Evolutionary conservation across 352 stramenopile species (phyloP).

Genomic region (Pythium insidiosum): DNA sequence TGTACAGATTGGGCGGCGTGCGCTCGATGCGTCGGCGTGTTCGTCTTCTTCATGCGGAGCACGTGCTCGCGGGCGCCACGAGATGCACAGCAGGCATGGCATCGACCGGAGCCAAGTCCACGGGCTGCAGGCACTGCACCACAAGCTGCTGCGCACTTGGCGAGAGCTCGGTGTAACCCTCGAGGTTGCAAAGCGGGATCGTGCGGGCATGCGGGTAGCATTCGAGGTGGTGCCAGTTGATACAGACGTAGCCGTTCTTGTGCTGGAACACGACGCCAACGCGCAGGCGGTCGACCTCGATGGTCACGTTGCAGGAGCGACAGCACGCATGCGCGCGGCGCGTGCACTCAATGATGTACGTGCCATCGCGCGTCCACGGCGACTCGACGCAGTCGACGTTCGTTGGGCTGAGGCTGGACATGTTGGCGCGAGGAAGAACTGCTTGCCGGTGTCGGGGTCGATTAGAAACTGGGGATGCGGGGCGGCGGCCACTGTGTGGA

Average conservation of each 20-base stretch:
- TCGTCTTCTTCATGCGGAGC: constrained; percentile 8
- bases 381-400: constrained; percentile 23
- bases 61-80: constrained; percentile 8
- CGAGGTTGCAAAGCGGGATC: constrained; percentile 55
- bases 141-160: constrained; percentile 48
- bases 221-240: constrained; percentile 82
- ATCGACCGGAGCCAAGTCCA: too few relatives aligned
- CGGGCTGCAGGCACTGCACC: constrained; percentile 11
- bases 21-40: too few relatives aligned
- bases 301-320: constrained; percentile 62
- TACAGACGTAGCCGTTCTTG: constrained; percentile 75
- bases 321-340: constrained; percentile 62
- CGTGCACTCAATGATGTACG: constrained; percentile 76
- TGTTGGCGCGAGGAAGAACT: constrained; percentile 4
- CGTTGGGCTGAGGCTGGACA: constrained; percentile 15
- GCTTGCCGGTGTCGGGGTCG: too few relatives aligned
- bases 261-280: constrained; percentile 77
- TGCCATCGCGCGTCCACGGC: constrained; percentile 70
- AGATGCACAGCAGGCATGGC: constrained; percentile 5
- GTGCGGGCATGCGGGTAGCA: constrained; percentile 53
- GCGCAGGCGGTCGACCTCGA: constrained; percentile 55
- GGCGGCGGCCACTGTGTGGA: too few relatives aligned
- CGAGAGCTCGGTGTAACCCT: constrained; percentile 63
- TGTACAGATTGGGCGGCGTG: too few relatives aligned
- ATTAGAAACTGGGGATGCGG: too few relatives aligned